phyloP scores from a whole-genome alignment of 2,329 filamentous ascomycete genomes.

The Nothopassalora personata region DNA sequence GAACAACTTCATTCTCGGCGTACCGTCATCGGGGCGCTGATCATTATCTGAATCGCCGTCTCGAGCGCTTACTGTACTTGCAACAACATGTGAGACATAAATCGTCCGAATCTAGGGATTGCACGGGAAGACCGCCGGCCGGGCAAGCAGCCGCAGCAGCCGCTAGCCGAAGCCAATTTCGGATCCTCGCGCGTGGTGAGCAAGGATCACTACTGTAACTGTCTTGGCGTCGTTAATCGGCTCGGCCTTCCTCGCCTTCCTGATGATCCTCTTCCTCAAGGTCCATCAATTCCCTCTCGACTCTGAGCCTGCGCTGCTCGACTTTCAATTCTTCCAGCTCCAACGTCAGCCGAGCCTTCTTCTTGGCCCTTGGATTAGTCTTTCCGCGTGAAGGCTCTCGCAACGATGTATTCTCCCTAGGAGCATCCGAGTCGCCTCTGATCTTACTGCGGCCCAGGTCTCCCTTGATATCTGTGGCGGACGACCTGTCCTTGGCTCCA shows the following conservation, averaged over 20 bases:
- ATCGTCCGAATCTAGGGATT: not conserved
- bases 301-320: not conserved
- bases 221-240: not conserved
- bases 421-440: too few relatives aligned
- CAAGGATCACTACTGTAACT: not conserved
- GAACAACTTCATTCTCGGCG: too few relatives aligned
- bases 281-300: not conserved
- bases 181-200: not conserved
- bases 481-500: too few relatives aligned
- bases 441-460: too few relatives aligned
- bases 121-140: not conserved
- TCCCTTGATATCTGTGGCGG: too few relatives aligned
- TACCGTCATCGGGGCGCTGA: too few relatives aligned
- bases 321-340: not conserved
- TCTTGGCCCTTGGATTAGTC: not conserved
- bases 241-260: not conserved
- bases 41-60: too few relatives aligned
- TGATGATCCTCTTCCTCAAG: not conserved
- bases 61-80: too few relatives aligned
- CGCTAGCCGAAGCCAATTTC: not conserved
- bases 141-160: not conserved
- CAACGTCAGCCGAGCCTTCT: not conserved
- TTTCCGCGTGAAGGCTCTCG: not conserved
- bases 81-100: too few relatives aligned
- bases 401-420: not conserved